Percentiles rank a stretch among this genome's conserved stretches.
Evolutionary conservation across 164 flowering plant genomes (phyloP).

Genomic region (Magnolia kwangsiensis): DNA sequence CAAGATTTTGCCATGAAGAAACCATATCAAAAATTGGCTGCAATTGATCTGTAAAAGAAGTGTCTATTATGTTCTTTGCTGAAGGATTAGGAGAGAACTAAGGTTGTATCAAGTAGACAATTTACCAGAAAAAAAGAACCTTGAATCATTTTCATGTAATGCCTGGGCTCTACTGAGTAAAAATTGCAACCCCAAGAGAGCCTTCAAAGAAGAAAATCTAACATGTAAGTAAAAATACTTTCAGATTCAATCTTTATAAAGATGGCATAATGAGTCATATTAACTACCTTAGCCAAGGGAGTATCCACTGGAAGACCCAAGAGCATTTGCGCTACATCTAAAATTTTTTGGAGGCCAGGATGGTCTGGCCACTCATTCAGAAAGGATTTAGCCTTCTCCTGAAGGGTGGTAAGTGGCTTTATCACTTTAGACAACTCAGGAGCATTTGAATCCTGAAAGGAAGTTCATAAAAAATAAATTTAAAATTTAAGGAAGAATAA

Average conservation of each 20-base stretch:
- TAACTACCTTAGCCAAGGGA: constrained; percentile 77
- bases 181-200: constrained; percentile 72
- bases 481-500: not conserved
- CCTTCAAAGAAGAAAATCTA: constrained; percentile 34
- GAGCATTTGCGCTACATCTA: constrained; percentile 58
- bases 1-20: constrained; percentile 77
- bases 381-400: constrained; percentile 33
- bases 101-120: not conserved
- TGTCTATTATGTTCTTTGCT: not conserved
- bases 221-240: not conserved
- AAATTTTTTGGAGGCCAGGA: constrained; percentile 60
- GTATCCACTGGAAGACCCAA: constrained; percentile 61
- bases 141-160: constrained; percentile 60
- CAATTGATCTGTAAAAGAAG: constrained; percentile 40
- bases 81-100: not conserved
- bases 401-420: constrained; percentile 42
- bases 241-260: not conserved
- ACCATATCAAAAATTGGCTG: constrained; percentile 54
- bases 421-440: constrained; percentile 62
- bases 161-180: constrained; percentile 40
- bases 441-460: constrained; percentile 69
- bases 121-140: constrained; percentile 61
- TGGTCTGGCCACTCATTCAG: constrained; percentile 71
- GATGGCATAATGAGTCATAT: constrained; percentile 5
- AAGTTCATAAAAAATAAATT: not conserved